Evolutionary conservation across 208 protist genomes (phyloP), one percentile per base, ranked within the genome.

Genomic region (Leishmania aethiopica): DNA sequence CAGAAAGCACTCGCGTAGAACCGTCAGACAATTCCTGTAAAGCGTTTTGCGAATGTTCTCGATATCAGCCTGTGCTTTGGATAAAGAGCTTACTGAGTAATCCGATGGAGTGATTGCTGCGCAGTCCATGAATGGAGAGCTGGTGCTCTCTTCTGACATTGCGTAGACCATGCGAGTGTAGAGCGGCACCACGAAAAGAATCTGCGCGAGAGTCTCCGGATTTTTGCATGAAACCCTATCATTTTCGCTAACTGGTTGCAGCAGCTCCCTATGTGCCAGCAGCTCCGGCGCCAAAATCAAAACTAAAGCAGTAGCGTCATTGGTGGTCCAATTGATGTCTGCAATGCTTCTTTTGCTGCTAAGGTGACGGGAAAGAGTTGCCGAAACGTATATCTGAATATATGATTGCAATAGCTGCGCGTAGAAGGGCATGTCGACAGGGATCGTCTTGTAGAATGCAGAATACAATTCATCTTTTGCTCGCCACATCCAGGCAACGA

Each of bases 21-120:
- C 78, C 77, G 92, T 88, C 22, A 96, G 80, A 37, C 82, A 90
- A 81, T 92, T 93, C 45, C 91, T 70, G 79, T 93, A 95, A 78
- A 97, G 93, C 0, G 83, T 90, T 51, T 80, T 51, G 37, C 84
- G 71, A 19, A 85, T 81, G 70, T 84, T 74, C 35, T 95, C 79
- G 42, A 95, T 82, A 80, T 95, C 91, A 64, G 45, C 84, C 47
- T 83, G 77, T 25, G 86, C 78, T 37, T 83, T 80, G 55, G 82
- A 88, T 17, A 22, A 67, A 7, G 77, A 45, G 40, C 32, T 71
- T 11, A 82, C 37, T 42, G 79, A 4, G 72, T 84, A 88, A 2
- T 88, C 84, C n/a, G 47, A 19, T 42, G 77, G 66, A 13, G 77
- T 70, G 37, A 70, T 8, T 19, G n/a, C 51, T 19, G 49, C 13